Conservation (phyloP, 148 eudicot species). For the Fagopyrum homotropicum region DNA sequence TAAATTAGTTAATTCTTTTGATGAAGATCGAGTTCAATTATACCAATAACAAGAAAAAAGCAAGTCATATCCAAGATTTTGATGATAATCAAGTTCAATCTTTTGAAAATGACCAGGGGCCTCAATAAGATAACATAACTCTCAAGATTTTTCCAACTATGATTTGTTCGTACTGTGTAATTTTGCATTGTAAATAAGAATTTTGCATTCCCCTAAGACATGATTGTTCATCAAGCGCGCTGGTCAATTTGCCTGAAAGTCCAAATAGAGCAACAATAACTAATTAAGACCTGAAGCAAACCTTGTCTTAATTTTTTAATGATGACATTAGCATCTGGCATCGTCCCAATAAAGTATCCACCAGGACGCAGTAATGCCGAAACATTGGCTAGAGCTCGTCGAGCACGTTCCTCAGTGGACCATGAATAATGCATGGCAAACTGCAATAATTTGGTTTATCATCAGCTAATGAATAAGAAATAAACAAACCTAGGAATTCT, state of each 20-base stretch:
- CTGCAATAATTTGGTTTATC: constrained; percentile 33
- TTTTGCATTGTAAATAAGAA: background rate
- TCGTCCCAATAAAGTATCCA: constrained; percentile 92
- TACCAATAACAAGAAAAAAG: background rate
- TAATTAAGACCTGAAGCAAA: constrained; percentile 15
- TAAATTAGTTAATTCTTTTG: background rate
- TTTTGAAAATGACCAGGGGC: background rate
- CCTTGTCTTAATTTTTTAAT: constrained; percentile 91
- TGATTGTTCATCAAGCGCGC: background rate
- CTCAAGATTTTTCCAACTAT: background rate
- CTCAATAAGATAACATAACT: background rate
- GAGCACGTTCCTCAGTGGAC: constrained; percentile 99
- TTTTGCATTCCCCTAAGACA: background rate
- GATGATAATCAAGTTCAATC: no score
- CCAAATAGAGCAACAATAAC: background rate
- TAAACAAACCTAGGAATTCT: background rate
- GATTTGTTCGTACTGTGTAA: background rate
- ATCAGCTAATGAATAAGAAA: background rate
- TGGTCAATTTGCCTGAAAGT: background rate
- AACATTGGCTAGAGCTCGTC: constrained; percentile 92
- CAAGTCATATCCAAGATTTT: background rate
- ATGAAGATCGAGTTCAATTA: background rate
- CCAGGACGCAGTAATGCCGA: constrained; percentile 97
- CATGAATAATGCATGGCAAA: constrained; percentile 99
- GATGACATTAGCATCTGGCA: constrained; percentile 99